Percentiles rank a stretch among this genome's conserved stretches.
These are phyloP conservation scores for Thyridium curvatum DNA, from an alignment of 2,329 filamentous ascomycete species.

Conservation along the genomic window DNA sequence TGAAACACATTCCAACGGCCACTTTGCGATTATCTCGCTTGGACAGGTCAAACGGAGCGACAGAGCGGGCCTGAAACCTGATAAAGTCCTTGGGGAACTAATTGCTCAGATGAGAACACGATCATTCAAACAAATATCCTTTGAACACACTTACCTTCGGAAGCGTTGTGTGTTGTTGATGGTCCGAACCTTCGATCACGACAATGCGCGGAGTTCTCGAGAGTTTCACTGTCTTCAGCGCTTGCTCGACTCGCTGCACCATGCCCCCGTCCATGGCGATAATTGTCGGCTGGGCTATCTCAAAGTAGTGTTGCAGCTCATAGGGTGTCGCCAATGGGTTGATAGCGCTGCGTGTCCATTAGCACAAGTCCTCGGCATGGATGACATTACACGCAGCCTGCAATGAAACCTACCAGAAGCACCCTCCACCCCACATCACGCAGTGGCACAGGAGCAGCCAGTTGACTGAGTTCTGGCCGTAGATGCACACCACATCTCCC, in stretches of 20 bases:
- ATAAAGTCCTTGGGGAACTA: background rate
- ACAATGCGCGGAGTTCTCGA: background rate
- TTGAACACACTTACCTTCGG: too few relatives aligned
- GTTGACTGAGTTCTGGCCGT: slow-evolving; percentile 12
- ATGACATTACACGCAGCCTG: background rate
- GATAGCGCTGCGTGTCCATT: slow-evolving; percentile 8
- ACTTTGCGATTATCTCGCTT: slow-evolving; percentile 8
- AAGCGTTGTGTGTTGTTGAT: too few relatives aligned
- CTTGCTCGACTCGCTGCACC: background rate
- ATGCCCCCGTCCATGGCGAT: slow-evolving; percentile 10
- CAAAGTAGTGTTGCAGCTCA: slow-evolving; percentile 15
- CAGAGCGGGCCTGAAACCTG: background rate
- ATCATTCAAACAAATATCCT: background rate
- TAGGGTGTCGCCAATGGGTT: slow-evolving; percentile 15
- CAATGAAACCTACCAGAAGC: slow-evolving; percentile 9
- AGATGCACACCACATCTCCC: slow-evolving; percentile 14
- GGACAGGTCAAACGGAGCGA: slow-evolving; percentile 7
- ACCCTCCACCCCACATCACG: slow-evolving; percentile 14
- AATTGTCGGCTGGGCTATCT: slow-evolving; percentile 11
- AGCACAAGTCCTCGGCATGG: background rate
- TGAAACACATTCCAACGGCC: slow-evolving; percentile 13
- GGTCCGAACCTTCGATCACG: too few relatives aligned
- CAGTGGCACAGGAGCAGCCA: slow-evolving; percentile 14
- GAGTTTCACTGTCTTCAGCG: background rate
- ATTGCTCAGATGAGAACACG: background rate